A percentile compares a stretch with the other conserved stretches of the same genome.
Evolutionary conservation across 352 stramenopile species (phyloP).

Genomic region (Phytopythium mirpurense): DNA sequence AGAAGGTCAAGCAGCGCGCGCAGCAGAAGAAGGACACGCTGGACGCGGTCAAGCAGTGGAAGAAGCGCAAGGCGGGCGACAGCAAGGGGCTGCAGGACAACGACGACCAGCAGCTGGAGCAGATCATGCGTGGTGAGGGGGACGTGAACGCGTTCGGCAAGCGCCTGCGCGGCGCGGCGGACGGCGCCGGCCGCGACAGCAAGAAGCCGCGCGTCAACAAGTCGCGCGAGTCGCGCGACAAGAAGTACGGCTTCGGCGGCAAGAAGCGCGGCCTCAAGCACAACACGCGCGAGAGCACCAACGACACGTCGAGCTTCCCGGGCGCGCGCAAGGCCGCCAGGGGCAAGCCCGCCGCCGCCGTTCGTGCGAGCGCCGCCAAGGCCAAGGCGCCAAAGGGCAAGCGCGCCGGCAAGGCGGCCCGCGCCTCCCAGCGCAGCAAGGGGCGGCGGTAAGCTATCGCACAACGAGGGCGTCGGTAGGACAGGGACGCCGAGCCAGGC

Average conservation of each 20-base stretch:
- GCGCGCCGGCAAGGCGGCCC: slow-evolving; percentile 53
- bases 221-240: slow-evolving; percentile 64
- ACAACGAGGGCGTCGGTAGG: too few relatives aligned
- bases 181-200: slow-evolving; percentile 11
- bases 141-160: slow-evolving; percentile 31
- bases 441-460: slow-evolving; percentile 26
- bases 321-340: slow-evolving; percentile 27
- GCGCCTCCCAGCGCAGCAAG: slow-evolving; percentile 45
- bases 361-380: slow-evolving; percentile 11
- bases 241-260: slow-evolving; percentile 84
- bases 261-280: slow-evolving; percentile 70
- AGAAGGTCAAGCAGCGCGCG: slow-evolving; percentile 78
- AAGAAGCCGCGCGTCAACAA: slow-evolving; percentile 76
- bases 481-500: too few relatives aligned
- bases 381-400: slow-evolving; percentile 38
- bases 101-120: slow-evolving; percentile 60
- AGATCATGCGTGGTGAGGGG: slow-evolving; percentile 58
- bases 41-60: slow-evolving; percentile 86
- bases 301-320: slow-evolving; percentile 70
- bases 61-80: slow-evolving; percentile 80
- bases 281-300: slow-evolving; percentile 79
- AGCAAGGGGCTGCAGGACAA: slow-evolving; percentile 46
- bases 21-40: slow-evolving; percentile 87
- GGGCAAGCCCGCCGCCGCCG: slow-evolving; percentile 31
- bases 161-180: slow-evolving; percentile 27